These are phyloP conservation scores for Venturia oleaginea DNA, from an alignment of 2,329 filamentous ascomycete species.

Conservation along the genomic window DNA sequence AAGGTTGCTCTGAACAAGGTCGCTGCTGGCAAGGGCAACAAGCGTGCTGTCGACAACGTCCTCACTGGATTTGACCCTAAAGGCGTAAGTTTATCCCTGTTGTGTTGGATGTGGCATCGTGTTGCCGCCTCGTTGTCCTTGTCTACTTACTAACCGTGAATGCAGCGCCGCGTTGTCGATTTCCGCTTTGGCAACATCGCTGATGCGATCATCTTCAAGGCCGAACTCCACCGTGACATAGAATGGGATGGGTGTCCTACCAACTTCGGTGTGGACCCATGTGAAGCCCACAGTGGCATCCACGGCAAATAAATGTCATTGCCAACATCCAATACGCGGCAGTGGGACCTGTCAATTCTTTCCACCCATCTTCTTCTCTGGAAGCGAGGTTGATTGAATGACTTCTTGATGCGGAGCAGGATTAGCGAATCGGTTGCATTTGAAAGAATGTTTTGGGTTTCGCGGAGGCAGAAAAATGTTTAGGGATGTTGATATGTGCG, in stretches of 20 bases:
- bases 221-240: constrained; percentile 28
- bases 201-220: constrained; percentile 38
- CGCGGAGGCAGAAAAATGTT: neutral
- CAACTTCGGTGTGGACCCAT: constrained; percentile 35
- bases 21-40: constrained; percentile 26
- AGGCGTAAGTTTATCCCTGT: constrained; percentile 29
- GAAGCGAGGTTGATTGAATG: neutral
- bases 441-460: neutral
- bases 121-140: neutral
- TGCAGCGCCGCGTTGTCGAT: constrained; percentile 33
- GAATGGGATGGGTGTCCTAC: constrained; percentile 40
- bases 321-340: neutral
- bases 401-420: neutral
- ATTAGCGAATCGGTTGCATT: neutral
- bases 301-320: neutral
- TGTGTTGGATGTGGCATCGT: neutral
- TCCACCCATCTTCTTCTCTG: neutral
- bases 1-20: constrained; percentile 30
- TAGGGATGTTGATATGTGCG: neutral
- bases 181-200: constrained; percentile 41
- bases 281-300: constrained; percentile 16
- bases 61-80: constrained; percentile 30
- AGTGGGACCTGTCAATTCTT: neutral
- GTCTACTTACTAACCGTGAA: constrained; percentile 13
- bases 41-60: constrained; percentile 38